These are phyloP conservation scores for Saccharomyces hybrid DNA, from an alignment of 1,139 yeast species.

Conservation along the genomic window DNA sequence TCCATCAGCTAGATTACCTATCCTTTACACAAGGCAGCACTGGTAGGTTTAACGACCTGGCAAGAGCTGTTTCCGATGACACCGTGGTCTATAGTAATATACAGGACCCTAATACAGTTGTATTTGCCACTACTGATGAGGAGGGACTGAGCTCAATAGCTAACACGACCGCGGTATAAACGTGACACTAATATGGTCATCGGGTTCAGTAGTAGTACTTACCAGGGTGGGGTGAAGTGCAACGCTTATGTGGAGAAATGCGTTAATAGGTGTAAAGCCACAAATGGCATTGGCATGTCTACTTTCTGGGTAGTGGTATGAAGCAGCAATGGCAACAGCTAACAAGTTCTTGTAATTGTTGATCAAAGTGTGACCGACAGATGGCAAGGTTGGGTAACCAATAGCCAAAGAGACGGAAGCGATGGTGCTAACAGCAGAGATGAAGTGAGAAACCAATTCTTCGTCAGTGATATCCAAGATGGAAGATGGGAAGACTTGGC, in stretches of 20 bases:
- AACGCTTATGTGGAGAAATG: background rate
- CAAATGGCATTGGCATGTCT: background rate
- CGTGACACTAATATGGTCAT: background rate
- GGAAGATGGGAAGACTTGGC: constrained; percentile 94
- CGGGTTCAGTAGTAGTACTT: background rate
- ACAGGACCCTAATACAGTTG: background rate
- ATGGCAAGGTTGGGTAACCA: constrained; percentile 99
- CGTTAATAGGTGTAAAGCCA: background rate
- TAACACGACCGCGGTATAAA: too few relatives aligned
- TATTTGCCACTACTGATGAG: too few relatives aligned
- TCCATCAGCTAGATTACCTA: background rate
- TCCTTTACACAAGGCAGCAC: background rate
- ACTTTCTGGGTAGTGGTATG: constrained; percentile 95
- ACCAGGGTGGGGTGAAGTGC: background rate
- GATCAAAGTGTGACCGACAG: constrained; percentile 97
- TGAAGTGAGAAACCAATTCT: constrained; percentile 87
- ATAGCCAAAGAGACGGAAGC: constrained; percentile 95
- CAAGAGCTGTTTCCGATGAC: background rate
- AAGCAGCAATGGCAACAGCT: constrained; percentile 97
- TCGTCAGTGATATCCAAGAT: constrained; percentile 98
- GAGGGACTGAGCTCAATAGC: too few relatives aligned
- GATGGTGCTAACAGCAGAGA: constrained; percentile 85
- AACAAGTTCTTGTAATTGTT: constrained; percentile 98
- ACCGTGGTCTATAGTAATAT: background rate
- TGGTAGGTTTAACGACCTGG: background rate